Evolutionary conservation across 257 asterid species (phyloP).

Genomic region (Ophiorrhiza pumila): DNA sequence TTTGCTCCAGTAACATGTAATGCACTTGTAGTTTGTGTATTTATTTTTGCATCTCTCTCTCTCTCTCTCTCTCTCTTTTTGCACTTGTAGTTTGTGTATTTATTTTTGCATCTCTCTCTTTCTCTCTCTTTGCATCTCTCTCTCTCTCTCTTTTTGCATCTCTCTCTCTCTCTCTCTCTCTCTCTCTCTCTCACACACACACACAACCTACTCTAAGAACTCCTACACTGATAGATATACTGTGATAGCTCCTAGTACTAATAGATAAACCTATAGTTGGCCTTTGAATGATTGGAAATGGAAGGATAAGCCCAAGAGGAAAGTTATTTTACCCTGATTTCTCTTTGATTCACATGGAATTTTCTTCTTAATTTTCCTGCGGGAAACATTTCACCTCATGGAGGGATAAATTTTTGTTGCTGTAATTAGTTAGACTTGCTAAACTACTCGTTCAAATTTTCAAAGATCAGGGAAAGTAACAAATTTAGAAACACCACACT

Average conservation of each 20-base stretch:
- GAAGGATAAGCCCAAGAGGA: not conserved
- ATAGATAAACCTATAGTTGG: not conserved
- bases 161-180: conserved; percentile 1
- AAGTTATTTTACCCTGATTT: not conserved
- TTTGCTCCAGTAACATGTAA: not conserved
- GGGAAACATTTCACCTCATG: too few species aligned
- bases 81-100: not conserved
- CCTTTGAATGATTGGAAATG: not conserved
- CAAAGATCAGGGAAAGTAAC: not conserved
- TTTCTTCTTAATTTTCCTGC: not conserved
- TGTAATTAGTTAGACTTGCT: not conserved
- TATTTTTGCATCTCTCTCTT: not conserved
- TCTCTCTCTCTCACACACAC: too few species aligned
- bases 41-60: not conserved
- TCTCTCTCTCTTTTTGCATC: too few species aligned
- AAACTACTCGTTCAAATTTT: not conserved
- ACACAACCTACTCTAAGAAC: too few species aligned
- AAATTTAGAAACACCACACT: not conserved
- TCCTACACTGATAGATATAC: not conserved
- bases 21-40: not conserved
- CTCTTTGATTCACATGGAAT: not conserved
- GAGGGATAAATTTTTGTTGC: too few species aligned
- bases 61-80: too few species aligned
- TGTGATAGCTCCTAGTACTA: not conserved
- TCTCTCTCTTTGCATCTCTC: too few species aligned